Evolutionary conservation across 257 asterid species (phyloP), one percentile per base, ranked within the genome.

Genomic region (Solanum medicagineum): DNA sequence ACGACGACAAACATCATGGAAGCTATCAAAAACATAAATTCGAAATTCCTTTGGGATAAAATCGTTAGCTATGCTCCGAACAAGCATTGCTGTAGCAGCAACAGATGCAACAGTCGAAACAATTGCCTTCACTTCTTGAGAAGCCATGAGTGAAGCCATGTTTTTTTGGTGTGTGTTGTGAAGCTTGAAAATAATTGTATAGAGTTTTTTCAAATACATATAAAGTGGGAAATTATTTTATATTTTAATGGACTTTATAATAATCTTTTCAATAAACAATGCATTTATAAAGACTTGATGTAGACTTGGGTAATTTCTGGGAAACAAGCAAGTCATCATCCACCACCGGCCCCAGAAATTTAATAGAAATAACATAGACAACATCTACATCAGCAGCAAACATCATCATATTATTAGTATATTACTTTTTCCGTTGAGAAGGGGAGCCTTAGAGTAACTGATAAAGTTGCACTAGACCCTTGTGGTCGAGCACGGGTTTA

Each of bases 21-120:
- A 5, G 14, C 87, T 87, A 66, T 79, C 45, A 68, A 26, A 7
- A 44, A 86, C 2, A 16, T 44, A 89, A 10, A 63, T 82, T 0
- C 84, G 36, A 84, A 91, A 84, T 83, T 91, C 93, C 4, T 16
- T 16, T 26, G 93, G 96, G 57, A 93, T 19, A 79, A 87, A 17
- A 12, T 90, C 93, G 7, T 17, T 75, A 17, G 93, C 88, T 14
- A 90, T 3, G 6, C 90, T 85, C 1, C 92, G 86, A 85, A 93
- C 65, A 1, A 93, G 56, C 93, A 93, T 86, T 71, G 88, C 89
- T 5, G 94, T 87, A 16, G 93, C 93, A 36, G 92, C 90, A 19
- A 79, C 62, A 1, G 92, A 90, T 26, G 93, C 95, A 20, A 89
- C 89, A 53, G 94, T 80, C 83, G 95, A 88, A 66, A 91, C 47